A percentile compares a stretch with the other conserved stretches of the same genome.
These are phyloP conservation scores for Trebouxia sp. DNA, from an alignment of 139 green algal genomes.

Conservation along the genomic window DNA sequence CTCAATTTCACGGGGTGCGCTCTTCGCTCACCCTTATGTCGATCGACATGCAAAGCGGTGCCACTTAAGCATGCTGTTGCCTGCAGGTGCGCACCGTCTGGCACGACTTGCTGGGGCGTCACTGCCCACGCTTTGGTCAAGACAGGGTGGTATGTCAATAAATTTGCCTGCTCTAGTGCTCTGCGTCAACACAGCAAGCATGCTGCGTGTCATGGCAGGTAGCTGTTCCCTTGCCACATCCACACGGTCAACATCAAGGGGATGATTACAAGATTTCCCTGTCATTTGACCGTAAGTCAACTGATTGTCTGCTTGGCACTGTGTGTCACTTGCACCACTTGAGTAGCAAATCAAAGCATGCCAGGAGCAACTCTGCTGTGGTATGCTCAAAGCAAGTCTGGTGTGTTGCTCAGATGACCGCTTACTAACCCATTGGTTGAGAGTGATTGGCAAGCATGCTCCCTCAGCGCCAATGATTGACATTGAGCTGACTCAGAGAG, in stretches of 20 bases:
- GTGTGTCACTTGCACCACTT: background rate
- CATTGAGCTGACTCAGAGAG: slow-evolving; percentile 57
- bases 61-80: no score
- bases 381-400: background rate
- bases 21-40: background rate
- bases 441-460: slow-evolving; percentile 56
- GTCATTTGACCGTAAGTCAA: slow-evolving; percentile 13
- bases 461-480: slow-evolving; percentile 54
- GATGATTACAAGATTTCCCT: slow-evolving; percentile 56
- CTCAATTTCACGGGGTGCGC: slow-evolving; percentile 47
- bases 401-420: slow-evolving; percentile 41
- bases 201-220: slow-evolving; percentile 28
- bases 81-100: slow-evolving; percentile 41
- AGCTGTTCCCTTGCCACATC: slow-evolving; percentile 44
- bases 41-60: no score
- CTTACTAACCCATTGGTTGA: slow-evolving; percentile 72
- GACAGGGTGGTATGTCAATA: slow-evolving; percentile 27
- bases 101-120: slow-evolving; percentile 48
- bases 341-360: no score
- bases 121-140: slow-evolving; percentile 55
- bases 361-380: background rate
- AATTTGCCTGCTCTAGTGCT: no score
- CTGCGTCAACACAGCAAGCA: no score
- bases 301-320: background rate
- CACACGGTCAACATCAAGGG: background rate